phyloP scores from a whole-genome alignment of 257 asterid species.

The Verbascum thapsus region DNA sequence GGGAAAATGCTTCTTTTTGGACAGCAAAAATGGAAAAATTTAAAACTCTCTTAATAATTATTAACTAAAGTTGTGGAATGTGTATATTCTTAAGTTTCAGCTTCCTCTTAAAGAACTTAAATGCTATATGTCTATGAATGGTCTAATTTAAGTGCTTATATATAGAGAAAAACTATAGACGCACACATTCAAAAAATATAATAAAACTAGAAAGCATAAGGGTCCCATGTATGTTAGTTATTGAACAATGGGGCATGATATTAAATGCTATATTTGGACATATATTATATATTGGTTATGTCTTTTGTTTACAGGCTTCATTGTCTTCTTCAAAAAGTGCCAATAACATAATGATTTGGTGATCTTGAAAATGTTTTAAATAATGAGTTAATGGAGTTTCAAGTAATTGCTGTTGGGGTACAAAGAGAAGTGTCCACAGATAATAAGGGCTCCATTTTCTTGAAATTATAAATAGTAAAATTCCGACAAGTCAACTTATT shows the following conservation, averaged over 20 bases:
- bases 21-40: conserved; percentile 1
- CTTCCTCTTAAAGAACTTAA: conserved; percentile 23
- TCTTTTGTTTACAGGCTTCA: not conserved
- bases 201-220: not conserved
- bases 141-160: not conserved
- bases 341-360: conserved; percentile 20
- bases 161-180: conserved; percentile 16
- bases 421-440: conserved; percentile 36
- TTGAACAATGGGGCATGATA: conserved; percentile 34
- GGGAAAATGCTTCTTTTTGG: conserved; percentile 14
- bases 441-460: conserved; percentile 50
- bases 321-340: conserved; percentile 22
- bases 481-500: conserved; percentile 37
- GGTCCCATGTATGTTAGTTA: conserved; percentile 35
- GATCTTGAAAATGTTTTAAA: conserved; percentile 28
- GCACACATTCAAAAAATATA: not conserved
- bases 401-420: conserved; percentile 45
- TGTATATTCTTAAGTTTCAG: conserved; percentile 27
- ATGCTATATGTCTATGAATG: conserved; percentile 28
- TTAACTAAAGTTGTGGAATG: conserved; percentile 30
- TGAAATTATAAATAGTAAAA: conserved; percentile 30
- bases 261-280: conserved; percentile 26
- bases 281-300: not conserved
- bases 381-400: conserved; percentile 27
- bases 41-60: conserved; percentile 14